These are phyloP conservation scores for Juglanconis oblonga DNA, from an alignment of 2,329 filamentous ascomycete genomes.

Conservation along the genomic window DNA sequence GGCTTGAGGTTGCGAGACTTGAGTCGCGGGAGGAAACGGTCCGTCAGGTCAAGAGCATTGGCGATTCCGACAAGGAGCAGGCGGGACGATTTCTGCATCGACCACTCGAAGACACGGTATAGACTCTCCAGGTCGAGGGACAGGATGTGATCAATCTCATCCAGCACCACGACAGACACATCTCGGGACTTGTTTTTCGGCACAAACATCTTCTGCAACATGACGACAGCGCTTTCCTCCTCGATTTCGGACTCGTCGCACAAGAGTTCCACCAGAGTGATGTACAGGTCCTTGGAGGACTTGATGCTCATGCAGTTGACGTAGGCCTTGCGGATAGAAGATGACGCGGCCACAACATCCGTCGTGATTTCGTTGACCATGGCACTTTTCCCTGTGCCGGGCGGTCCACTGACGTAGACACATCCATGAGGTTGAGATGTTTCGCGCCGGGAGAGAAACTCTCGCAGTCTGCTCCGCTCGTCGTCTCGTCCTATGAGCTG, in stretches of 20 bases:
- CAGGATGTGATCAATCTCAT: conserved; percentile 93
- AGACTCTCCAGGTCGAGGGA: conserved; percentile 85
- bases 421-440: conserved; percentile 67
- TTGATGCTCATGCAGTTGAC: conserved; percentile 98
- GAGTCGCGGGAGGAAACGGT: conserved; percentile 87
- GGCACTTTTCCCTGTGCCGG: conserved; percentile 95
- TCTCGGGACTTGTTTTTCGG: conserved; percentile 53
- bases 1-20: conserved; percentile 93
- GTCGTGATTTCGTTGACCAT: conserved; percentile 79
- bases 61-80: conserved; percentile 89
- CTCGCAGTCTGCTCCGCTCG: conserved; percentile 60
- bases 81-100: conserved; percentile 73
- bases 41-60: conserved; percentile 92
- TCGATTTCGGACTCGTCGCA: conserved; percentile 55
- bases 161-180: conserved; percentile 80
- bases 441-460: conserved; percentile 66
- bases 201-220: conserved; percentile 69
- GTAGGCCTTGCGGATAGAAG: conserved; percentile 65
- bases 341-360: conserved; percentile 46
- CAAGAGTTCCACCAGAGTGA: conserved; percentile 70
- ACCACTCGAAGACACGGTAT: conserved; percentile 97
- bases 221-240: conserved; percentile 65
- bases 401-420: conserved; percentile 91
- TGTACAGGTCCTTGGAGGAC: conserved; percentile 80
- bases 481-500: conserved; percentile 75